Evolutionary conservation across 176 grass and related monocot genomes (phyloP).

Genomic region (Microstegium vimineum): DNA sequence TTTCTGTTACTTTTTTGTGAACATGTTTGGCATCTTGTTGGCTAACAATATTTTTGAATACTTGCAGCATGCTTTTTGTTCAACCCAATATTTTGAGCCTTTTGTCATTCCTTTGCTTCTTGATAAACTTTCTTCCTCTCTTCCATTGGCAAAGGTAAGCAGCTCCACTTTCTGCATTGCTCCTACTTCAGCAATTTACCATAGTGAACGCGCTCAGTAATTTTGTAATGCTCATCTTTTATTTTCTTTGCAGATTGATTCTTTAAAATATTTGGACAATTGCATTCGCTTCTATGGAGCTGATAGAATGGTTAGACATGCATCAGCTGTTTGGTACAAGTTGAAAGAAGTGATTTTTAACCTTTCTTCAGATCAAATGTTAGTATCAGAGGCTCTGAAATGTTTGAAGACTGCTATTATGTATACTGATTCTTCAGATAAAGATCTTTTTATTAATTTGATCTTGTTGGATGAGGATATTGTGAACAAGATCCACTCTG

Average conservation of each 20-base stretch:
- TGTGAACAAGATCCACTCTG: slow-evolving; percentile 50
- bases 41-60: slow-evolving; percentile 39
- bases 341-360: slow-evolving; percentile 83
- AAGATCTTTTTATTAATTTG: slow-evolving; percentile 70
- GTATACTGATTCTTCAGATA: slow-evolving; percentile 49
- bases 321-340: slow-evolving; percentile 59
- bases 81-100: slow-evolving; percentile 67
- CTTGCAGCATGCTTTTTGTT: slow-evolving; percentile 80
- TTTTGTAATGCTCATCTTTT: slow-evolving; percentile 15
- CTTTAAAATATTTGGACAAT: slow-evolving; percentile 88
- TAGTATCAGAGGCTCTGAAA: slow-evolving; percentile 65
- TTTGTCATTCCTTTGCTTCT: slow-evolving; percentile 86
- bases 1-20: slow-evolving; percentile 1
- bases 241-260: slow-evolving; percentile 76
- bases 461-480: slow-evolving; percentile 77
- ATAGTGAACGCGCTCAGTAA: not conserved
- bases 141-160: slow-evolving; percentile 91
- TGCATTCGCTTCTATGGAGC: slow-evolving; percentile 79
- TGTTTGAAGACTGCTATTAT: slow-evolving; percentile 67
- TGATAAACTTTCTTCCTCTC: slow-evolving; percentile 84
- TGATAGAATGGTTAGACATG: slow-evolving; percentile 74
- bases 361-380: slow-evolving; percentile 41
- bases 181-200: slow-evolving; percentile 29
- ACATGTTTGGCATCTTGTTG: slow-evolving; percentile 19
- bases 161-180: slow-evolving; percentile 16